Percentiles rank a stretch among this genome's conserved stretches.
Evolutionary conservation across 2,329 filamentous ascomycete species (phyloP).

Genomic region (Neurospora crassa): DNA sequence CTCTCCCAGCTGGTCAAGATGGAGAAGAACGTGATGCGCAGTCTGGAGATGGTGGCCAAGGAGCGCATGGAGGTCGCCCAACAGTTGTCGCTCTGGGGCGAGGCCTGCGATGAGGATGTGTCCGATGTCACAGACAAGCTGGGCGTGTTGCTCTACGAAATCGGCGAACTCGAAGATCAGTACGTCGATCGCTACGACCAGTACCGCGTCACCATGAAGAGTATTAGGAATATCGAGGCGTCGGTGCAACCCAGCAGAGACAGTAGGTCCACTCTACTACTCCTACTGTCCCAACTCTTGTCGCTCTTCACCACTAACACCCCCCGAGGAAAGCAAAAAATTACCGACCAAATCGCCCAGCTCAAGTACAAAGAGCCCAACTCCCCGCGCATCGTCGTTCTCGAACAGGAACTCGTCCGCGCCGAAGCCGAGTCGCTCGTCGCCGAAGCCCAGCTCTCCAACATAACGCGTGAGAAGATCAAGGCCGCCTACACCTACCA

Average conservation of each 20-base stretch:
- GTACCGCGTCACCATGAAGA: conserved; percentile 98
- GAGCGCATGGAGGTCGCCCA: conserved; percentile 98
- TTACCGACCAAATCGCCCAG: conserved; percentile 96
- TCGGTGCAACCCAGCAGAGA: conserved; percentile 97
- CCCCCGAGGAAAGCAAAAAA: conserved; percentile 84
- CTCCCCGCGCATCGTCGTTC: conserved; percentile 91
- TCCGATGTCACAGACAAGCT: conserved; percentile 99
- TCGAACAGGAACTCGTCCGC: conserved; percentile 96
- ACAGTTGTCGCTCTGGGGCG: conserved; percentile 98
- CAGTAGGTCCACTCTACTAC: conserved; percentile 43
- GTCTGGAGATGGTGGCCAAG: conserved; percentile 85
- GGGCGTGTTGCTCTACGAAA: conserved; percentile 94
- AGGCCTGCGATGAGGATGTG: conserved; percentile 91
- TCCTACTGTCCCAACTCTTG: not conserved
- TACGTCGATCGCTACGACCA: conserved; percentile 99
- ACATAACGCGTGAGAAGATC: conserved; percentile 98
- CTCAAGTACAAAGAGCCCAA: conserved; percentile 99
- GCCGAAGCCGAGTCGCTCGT: conserved; percentile 98
- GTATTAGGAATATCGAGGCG: conserved; percentile 96
- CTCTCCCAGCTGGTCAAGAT: conserved; percentile 97
- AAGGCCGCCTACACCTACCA: conserved; percentile 98
- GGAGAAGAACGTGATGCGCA: conserved; percentile 99
- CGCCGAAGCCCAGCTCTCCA: conserved; percentile 94
- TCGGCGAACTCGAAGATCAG: conserved; percentile 95
- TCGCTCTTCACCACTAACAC: conserved; percentile 15